Percentiles rank a stretch among this genome's conserved stretches.
These are phyloP conservation scores for Filobasidium floriforme DNA, from an alignment of 768 basidiomycete species.

Conservation along the genomic window DNA sequence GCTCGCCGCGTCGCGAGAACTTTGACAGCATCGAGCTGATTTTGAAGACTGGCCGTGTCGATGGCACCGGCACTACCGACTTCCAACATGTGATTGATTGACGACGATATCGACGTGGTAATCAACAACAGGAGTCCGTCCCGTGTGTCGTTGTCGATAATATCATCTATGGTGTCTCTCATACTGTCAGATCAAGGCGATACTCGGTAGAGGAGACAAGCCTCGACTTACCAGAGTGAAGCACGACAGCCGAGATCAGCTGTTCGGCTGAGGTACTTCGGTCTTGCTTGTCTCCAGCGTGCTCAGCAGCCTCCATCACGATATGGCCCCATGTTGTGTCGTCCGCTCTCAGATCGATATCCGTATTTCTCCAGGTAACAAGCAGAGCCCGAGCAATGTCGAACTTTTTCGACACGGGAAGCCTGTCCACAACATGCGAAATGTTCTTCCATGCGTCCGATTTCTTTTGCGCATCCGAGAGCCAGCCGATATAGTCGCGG, in stretches of 20 bases:
- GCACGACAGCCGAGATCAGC: constrained; percentile 11
- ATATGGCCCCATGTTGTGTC: constrained; percentile 28
- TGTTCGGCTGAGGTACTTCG: constrained; percentile 13
- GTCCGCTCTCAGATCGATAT: not conserved
- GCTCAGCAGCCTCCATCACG: constrained; percentile 33
- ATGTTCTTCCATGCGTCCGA: constrained; percentile 7
- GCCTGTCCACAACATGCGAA: constrained; percentile 10
- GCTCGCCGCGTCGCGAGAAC: not conserved
- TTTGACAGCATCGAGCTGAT: not conserved
- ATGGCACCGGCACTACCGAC: not conserved
- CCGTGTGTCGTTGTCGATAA: constrained; percentile 27
- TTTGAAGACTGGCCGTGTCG: not conserved
- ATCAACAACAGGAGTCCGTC: constrained; percentile 34
- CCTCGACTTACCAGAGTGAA: constrained; percentile 8
- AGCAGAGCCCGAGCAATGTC: constrained; percentile 24
- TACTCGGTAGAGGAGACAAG: not conserved
- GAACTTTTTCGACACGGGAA: constrained; percentile 21
- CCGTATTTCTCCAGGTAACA: constrained; percentile 2
- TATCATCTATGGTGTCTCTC: not conserved
- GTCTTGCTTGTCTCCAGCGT: constrained; percentile 22
- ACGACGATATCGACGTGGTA: constrained; percentile 36
- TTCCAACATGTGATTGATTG: constrained; percentile 51
- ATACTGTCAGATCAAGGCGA: not conserved
- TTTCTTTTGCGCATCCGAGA: not conserved
- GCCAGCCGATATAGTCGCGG: constrained; percentile 2